Evolutionary conservation across 768 basidiomycete species (phyloP).

Genomic region (Mycena vulgaris): DNA sequence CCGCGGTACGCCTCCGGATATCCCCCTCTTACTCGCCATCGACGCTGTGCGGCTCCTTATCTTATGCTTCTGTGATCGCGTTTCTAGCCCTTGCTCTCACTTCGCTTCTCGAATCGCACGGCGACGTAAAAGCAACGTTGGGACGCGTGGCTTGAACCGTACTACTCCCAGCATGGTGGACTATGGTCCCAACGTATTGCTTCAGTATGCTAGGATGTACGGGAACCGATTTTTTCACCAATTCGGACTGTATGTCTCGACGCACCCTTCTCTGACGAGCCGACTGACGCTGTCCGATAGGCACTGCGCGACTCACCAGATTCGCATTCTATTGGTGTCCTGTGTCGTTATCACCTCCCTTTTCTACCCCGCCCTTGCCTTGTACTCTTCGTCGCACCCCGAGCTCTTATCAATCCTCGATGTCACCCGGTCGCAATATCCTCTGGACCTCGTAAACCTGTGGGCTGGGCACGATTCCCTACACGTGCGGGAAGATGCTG

Average conservation of each 20-base stretch:
- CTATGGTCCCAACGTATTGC: conserved; percentile 34
- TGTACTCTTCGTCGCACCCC: conserved; percentile 83
- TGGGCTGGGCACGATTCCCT: conserved; percentile 80
- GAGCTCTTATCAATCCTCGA: conserved; percentile 78
- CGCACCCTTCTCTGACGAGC: conserved; percentile 27
- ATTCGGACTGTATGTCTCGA: conserved; percentile 81
- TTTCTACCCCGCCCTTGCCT: conserved; percentile 91
- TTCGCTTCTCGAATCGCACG: conserved; percentile 30
- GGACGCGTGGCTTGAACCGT: conserved; percentile 6
- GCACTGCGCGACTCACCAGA: conserved; percentile 93
- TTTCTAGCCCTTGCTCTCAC: conserved; percentile 22
- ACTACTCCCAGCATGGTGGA: conserved; percentile 33
- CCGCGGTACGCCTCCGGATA: background rate
- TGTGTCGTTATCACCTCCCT: conserved; percentile 91
- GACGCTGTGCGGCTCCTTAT: conserved; percentile 16
- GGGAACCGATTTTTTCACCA: conserved; percentile 73
- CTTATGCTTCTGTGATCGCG: conserved; percentile 36
- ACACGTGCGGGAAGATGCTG: conserved; percentile 77
- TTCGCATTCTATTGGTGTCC: conserved; percentile 89
- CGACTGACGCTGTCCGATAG: conserved; percentile 54
- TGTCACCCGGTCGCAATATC: conserved; percentile 66
- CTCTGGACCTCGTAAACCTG: conserved; percentile 77
- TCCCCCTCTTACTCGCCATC: background rate
- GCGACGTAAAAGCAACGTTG: conserved; percentile 32
- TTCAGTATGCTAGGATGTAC: conserved; percentile 59